Percentiles rank a stretch among this genome's conserved stretches.
phyloP scores from a whole-genome alignment of 2,329 filamentous ascomycete genomes.

The Metarhizium humberi region DNA sequence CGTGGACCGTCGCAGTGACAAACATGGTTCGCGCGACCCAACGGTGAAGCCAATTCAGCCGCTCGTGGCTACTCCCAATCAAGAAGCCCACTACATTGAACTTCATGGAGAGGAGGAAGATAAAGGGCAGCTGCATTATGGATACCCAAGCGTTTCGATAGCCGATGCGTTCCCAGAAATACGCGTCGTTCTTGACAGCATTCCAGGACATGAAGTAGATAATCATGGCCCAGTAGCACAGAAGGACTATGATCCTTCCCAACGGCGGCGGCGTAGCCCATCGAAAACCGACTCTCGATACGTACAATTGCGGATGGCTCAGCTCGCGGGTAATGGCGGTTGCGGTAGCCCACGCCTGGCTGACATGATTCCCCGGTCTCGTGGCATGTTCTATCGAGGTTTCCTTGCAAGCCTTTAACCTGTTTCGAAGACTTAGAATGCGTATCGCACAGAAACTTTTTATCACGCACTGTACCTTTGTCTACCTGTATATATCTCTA shows the following conservation, averaged over 20 bases:
- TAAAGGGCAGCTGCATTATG: constrained; percentile 53
- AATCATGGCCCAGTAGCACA: constrained; percentile 50
- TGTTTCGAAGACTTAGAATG: constrained; percentile 15
- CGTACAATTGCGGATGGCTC: constrained; percentile 44
- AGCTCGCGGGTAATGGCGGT: constrained; percentile 49
- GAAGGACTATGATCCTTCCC: constrained; percentile 44
- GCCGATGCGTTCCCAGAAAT: constrained; percentile 55
- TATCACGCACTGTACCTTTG: constrained; percentile 25
- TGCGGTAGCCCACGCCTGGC: constrained; percentile 47
- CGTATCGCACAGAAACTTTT: background rate
- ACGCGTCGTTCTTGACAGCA: constrained; percentile 40
- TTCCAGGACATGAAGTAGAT: constrained; percentile 46
- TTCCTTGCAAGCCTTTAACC: constrained; percentile 35
- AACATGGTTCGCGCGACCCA: constrained; percentile 64
- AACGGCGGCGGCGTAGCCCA: constrained; percentile 51
- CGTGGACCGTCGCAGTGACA: constrained; percentile 58
- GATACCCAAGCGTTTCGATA: constrained; percentile 61
- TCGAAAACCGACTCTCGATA: constrained; percentile 34
- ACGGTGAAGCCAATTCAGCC: constrained; percentile 64
- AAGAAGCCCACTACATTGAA: constrained; percentile 50
- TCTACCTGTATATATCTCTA: constrained; percentile 33
- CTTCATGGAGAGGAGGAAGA: constrained; percentile 54
- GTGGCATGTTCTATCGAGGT: constrained; percentile 40
- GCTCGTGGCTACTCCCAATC: constrained; percentile 56
- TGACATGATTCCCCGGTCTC: constrained; percentile 34